Base-by-base conservation (phyloP, 305 asterid species). In the Fraxinus angustifolia region DNA sequence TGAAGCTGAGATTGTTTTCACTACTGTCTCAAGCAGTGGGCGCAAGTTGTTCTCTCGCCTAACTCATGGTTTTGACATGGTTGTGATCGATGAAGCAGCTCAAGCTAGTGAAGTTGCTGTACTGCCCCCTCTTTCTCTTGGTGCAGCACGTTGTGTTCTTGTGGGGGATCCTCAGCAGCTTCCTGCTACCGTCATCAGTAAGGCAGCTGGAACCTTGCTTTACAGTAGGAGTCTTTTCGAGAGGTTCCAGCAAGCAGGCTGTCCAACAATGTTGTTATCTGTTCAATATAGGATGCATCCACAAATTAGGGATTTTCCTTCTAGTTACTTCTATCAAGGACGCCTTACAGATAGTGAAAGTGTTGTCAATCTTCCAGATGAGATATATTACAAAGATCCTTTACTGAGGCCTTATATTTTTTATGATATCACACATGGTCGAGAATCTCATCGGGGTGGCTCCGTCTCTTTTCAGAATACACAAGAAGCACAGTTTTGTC, bases 161-260 rank as follows among this genome's bases (percentile, higher is more conserved):
- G 99, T 96, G 38, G 99, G 99, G 79, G 99, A 96, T 53, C 99
- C 98, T 3, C 99, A 96, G 89, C 99, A 96, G 88, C 98, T 96
- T 71, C 99, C 99, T 48, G 99, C 99, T 67, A 94, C 99, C 23
- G 99, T 96, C 38, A 94, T 96, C 85, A 96, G 99, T 87, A 96
- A 96, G 86, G 98, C 98, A 19, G 99, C 98, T 42, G 99, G 99
- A 79, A 96, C 98, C 26, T 88, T 96, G 90, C 82, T 96, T 87
- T 96, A 96, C 84, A 96, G 99, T 90, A 85, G 99, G 87, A 96
- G 99, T 78, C 98, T 96, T 73, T 96, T 96, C 73, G 97, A 96
- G 95, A 92, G 99, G 89, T 96, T 96, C 82, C 99, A 96, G 90
- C 97, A 88, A 88, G 98, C 97, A 16, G 99, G 99, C 84, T 96